These are phyloP conservation scores for Nemania serpens DNA, from an alignment of 2,329 filamentous ascomycete species.

Conservation along the genomic window DNA sequence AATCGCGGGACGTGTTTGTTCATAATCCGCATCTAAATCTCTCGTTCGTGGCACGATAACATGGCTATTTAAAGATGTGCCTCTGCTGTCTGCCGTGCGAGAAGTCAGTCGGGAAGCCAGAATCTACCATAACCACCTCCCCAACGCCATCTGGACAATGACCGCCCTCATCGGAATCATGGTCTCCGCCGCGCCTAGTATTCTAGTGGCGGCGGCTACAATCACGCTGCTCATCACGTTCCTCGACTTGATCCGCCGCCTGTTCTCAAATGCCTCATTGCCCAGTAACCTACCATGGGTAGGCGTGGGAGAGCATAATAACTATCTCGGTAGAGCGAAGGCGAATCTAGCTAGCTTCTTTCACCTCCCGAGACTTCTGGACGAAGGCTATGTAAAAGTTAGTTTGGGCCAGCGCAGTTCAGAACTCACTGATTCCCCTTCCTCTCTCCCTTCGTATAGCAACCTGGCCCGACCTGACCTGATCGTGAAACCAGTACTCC, in stretches of 20 bases:
- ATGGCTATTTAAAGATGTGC: neutral
- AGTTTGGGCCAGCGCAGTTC: neutral
- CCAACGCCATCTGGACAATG: constrained; percentile 12
- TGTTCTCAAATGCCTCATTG: constrained; percentile 36
- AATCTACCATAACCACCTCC: neutral
- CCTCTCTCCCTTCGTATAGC: neutral
- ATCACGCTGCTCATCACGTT: constrained; percentile 21
- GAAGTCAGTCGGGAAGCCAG: no score
- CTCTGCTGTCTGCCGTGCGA: neutral
- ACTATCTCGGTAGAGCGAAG: constrained; percentile 29
- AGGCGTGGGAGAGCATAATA: constrained; percentile 24
- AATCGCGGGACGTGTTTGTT: no score
- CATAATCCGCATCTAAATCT: no score
- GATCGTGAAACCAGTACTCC: constrained; percentile 36
- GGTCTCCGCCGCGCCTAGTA: neutral
- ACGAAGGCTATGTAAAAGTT: constrained; percentile 40
- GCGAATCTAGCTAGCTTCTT: constrained; percentile 39
- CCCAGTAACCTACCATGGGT: constrained; percentile 38
- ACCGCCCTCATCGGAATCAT: neutral
- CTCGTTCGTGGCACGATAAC: no score
- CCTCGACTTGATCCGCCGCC: constrained; percentile 33
- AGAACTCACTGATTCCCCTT: neutral
- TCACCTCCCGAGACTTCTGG: constrained; percentile 34
- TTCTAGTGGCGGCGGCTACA: constrained; percentile 7
- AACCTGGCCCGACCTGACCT: neutral